Evolutionary conservation across 1,284 basidiomycete species (phyloP), one percentile per base, ranked within the genome.

Genomic region (Lentinus polychrous): DNA sequence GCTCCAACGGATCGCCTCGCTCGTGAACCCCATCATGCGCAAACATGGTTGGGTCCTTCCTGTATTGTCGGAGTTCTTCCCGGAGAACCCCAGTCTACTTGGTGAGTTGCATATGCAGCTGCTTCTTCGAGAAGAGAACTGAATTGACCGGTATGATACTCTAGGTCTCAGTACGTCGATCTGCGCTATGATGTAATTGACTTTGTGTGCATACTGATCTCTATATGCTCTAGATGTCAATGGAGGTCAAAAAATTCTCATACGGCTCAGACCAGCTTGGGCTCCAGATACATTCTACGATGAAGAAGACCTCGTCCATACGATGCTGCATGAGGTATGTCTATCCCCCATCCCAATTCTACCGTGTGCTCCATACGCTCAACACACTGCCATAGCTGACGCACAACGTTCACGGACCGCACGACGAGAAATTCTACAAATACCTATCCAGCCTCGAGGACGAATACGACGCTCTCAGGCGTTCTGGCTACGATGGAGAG

Each of bases 21-120:
- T 90, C 45, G 90, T 93, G 40, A 92, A 92, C 63, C 91, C 91
- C 2, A 89, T 94, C 57, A 94, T 94, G 91, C 72, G 80, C 51
- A 90, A 85, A 57, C 83, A 84, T 56, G 68, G 69, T 5, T 94
- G 91, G 91, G 72, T 76, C 31, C 72, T 95, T 7, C 90, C 90
- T n/a, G 74, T 79, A 0, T 76, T 94, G 12, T 74, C 84, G 11
- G 92, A 95, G 64, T 94, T 94, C 72, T 86, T 90, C 56, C 92
- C 91, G 0, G 75, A 82, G 10, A 78, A 81, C 49, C 76, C 81
- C 0, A 80, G 76, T 57, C 68, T 94, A 14, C 68, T 93, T 32
- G 91, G 89, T 85, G 57, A 62, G 82, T 61, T 22, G 42, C 27
- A 27, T 27, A 27, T 27, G 27, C n/a, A n/a, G n/a, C n/a, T n/a